phyloP scores from a whole-genome alignment of 495 filamentous ascomycete species.

The Penicillium lividum region DNA sequence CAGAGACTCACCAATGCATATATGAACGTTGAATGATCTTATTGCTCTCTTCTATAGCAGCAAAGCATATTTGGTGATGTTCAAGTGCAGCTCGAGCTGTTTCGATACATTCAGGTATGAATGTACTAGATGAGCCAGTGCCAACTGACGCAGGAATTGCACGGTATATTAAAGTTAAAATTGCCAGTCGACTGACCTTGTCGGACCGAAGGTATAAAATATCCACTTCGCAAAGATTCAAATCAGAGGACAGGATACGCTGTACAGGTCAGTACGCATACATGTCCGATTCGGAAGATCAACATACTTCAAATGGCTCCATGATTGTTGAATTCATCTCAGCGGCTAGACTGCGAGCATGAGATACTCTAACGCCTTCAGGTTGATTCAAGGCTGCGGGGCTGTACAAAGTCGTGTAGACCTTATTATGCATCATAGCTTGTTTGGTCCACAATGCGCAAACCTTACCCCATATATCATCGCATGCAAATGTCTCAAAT shows the following conservation, averaged over 20 bases:
- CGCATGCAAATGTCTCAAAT: conserved; percentile 29
- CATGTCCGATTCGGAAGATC: background rate
- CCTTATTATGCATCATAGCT: conserved; percentile 55
- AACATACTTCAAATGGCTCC: conserved; percentile 36
- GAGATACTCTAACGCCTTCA: conserved; percentile 41
- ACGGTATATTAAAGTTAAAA: conserved; percentile 61
- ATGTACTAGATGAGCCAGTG: conserved; percentile 43
- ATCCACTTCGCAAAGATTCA: conserved; percentile 32
- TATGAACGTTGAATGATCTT: conserved; percentile 53
- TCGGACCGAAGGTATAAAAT: conserved; percentile 55
- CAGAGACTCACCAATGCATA: conserved; percentile 57
- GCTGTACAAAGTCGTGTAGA: conserved; percentile 63
- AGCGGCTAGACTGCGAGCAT: conserved; percentile 35
- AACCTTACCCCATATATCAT: conserved; percentile 28
- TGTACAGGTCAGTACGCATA: conserved; percentile 18
- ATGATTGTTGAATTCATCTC: conserved; percentile 36
- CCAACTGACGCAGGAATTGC: conserved; percentile 51
- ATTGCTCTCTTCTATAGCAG: conserved; percentile 45
- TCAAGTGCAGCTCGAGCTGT: conserved; percentile 56
- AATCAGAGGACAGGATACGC: conserved; percentile 14
- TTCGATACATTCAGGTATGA: conserved; percentile 61
- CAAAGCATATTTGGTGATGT: conserved; percentile 54
- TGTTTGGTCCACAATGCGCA: conserved; percentile 51
- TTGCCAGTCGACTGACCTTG: conserved; percentile 53
- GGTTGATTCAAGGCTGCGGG: conserved; percentile 55